Conservation (phyloP, 805 yeast species). For the Schwanniomyces occidentalis region DNA sequence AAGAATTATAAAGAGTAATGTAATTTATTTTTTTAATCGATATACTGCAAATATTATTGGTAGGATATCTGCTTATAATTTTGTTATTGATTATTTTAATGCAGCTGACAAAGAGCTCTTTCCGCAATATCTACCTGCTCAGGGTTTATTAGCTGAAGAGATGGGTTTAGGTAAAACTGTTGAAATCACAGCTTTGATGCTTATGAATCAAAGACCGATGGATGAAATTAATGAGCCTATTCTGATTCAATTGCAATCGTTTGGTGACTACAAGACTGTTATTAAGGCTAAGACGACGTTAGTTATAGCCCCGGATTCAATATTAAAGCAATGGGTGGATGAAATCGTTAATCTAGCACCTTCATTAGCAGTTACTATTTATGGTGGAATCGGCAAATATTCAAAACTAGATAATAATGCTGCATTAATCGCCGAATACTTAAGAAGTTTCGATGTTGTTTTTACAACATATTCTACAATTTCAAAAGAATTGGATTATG, state of each 20-base stretch:
- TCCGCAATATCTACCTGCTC: slow-evolving; percentile 42
- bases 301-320: slow-evolving; percentile 83
- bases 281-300: slow-evolving; percentile 67
- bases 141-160: slow-evolving; percentile 85
- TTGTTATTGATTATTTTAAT: slow-evolving; percentile 26
- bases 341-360: slow-evolving; percentile 68
- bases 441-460: slow-evolving; percentile 71
- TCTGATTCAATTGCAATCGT: slow-evolving; percentile 31
- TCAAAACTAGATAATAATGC: slow-evolving; percentile 31
- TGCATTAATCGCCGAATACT: slow-evolving; percentile 48
- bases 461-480: slow-evolving; percentile 75
- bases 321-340: slow-evolving; percentile 80
- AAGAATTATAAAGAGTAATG: slow-evolving; percentile 12
- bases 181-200: slow-evolving; percentile 68
- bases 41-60: slow-evolving; percentile 50
- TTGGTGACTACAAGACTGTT: slow-evolving; percentile 44
- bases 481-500: slow-evolving; percentile 75
- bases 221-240: slow-evolving; percentile 31
- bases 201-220: slow-evolving; percentile 57
- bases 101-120: slow-evolving; percentile 18
- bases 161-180: slow-evolving; percentile 98
- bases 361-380: slow-evolving; percentile 57
- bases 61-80: slow-evolving; percentile 26
- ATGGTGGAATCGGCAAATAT: slow-evolving; percentile 52
- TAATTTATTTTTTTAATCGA: slow-evolving; percentile 47